These are phyloP conservation scores for Ganoderma lingzhi DNA, from an alignment of 1,284 basidiomycete species.

Conservation along the genomic window DNA sequence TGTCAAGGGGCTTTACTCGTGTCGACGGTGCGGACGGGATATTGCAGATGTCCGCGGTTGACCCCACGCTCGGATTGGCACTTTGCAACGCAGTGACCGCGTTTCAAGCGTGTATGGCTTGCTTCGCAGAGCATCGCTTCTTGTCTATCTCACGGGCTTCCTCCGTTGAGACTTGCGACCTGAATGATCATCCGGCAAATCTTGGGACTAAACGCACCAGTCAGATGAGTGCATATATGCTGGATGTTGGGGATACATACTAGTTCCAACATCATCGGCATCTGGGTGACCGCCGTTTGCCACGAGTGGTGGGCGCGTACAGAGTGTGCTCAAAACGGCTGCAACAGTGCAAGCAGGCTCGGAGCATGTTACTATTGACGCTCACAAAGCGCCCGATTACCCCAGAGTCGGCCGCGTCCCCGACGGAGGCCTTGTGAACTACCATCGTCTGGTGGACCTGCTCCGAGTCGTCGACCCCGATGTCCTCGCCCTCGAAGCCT, in stretches of 20 bases:
- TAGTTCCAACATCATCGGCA: neutral
- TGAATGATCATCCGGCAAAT: slow-evolving; percentile 1
- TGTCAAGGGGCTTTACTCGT: slow-evolving; percentile 31
- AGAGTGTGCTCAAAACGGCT: neutral
- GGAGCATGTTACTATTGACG: neutral
- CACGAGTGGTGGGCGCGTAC: neutral
- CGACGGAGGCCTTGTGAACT: neutral
- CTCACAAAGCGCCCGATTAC: neutral
- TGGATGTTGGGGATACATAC: neutral
- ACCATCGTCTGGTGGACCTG: slow-evolving; percentile 18
- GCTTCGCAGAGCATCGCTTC: slow-evolving; percentile 14
- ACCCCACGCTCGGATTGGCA: slow-evolving; percentile 21
- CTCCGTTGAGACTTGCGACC: slow-evolving; percentile 2
- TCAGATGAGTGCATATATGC: neutral
- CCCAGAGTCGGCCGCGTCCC: neutral
- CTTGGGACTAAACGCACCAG: neutral
- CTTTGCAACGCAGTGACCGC: slow-evolving; percentile 24
- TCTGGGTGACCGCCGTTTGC: neutral
- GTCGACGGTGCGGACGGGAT: slow-evolving; percentile 24
- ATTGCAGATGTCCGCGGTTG: slow-evolving; percentile 18
- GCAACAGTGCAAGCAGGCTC: neutral
- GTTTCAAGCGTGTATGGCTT: slow-evolving; percentile 16
- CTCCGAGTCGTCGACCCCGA: slow-evolving; percentile 40
- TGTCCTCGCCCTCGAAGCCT: slow-evolving; percentile 66
- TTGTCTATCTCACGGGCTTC: slow-evolving; percentile 16